Percentiles rank a stretch among this genome's conserved stretches.
Evolutionary conservation across 306 rosid genomes (phyloP).

Genomic region (Quercus bicolor): DNA sequence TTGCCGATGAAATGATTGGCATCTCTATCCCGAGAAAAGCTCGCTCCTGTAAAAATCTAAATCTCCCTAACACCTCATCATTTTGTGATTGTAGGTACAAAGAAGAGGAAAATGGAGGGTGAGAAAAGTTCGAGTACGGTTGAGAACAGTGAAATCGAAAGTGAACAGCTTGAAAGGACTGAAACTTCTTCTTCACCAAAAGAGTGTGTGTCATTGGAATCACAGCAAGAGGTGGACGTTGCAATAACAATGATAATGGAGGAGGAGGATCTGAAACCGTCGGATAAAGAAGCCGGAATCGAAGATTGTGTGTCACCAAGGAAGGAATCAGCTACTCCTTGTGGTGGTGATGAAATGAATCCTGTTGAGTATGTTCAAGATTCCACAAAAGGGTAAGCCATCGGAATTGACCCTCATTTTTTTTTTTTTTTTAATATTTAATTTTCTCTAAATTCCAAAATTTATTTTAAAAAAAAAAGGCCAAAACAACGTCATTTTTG

Average conservation of each 20-base stretch:
- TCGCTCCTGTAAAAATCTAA: conserved; percentile 53
- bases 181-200: conserved; percentile 12
- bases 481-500: too few relatives aligned
- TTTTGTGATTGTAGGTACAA: not conserved
- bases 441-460: too few relatives aligned
- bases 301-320: too few relatives aligned
- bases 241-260: not conserved
- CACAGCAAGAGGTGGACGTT: not conserved
- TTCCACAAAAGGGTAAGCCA: too few relatives aligned
- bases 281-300: too few relatives aligned
- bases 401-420: too few relatives aligned
- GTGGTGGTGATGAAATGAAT: too few relatives aligned
- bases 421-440: too few relatives aligned
- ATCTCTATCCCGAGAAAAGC: conserved; percentile 65
- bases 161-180: conserved; percentile 22
- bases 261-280: too few relatives aligned
- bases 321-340: too few relatives aligned
- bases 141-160: conserved; percentile 19
- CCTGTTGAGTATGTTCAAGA: too few relatives aligned
- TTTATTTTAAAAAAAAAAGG: too few relatives aligned
- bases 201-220: conserved; percentile 14
- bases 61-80: not conserved
- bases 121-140: conserved; percentile 5
- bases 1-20: conserved; percentile 45
- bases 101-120: conserved; percentile 17